Evolutionary conservation across 2,329 filamentous ascomycete genomes (phyloP).

Genomic region (Clonostachys chloroleuca): DNA sequence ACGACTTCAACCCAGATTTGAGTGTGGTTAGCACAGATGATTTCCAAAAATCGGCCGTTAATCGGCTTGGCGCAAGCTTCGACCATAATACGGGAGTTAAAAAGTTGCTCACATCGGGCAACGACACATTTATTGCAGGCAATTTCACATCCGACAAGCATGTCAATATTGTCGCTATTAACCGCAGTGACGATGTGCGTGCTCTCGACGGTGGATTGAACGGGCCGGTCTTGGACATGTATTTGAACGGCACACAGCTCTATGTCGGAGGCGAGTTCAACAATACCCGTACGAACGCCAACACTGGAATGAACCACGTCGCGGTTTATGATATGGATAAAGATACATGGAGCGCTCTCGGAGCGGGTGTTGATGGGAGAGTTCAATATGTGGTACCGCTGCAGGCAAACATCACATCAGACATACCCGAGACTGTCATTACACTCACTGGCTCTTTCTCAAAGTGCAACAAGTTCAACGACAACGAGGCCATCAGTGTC

Average conservation of each 20-base stretch:
- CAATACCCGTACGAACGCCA: constrained; percentile 59
- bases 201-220: constrained; percentile 72
- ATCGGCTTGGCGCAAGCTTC: constrained; percentile 70
- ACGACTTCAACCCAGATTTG: constrained; percentile 71
- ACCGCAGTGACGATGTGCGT: constrained; percentile 56
- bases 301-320: constrained; percentile 66
- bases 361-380: constrained; percentile 77
- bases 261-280: constrained; percentile 87
- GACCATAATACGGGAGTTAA: constrained; percentile 63
- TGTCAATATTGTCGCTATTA: constrained; percentile 74
- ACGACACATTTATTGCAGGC: constrained; percentile 72
- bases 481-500: constrained; percentile 55
- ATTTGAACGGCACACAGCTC: constrained; percentile 59
- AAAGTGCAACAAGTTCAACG: constrained; percentile 63
- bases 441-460: constrained; percentile 79
- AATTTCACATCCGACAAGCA: constrained; percentile 70
- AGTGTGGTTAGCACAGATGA: constrained; percentile 51
- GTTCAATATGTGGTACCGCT: constrained; percentile 74
- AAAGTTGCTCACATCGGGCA: constrained; percentile 59
- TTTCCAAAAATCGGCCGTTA: constrained; percentile 69
- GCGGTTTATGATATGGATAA: constrained; percentile 68
- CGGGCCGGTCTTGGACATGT: constrained; percentile 68
- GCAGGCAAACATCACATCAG: constrained; percentile 69
- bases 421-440: constrained; percentile 67
- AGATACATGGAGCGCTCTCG: constrained; percentile 73